Conservation (phyloP, 1,284 basidiomycete genomes). For the Mycena sp. region DNA sequence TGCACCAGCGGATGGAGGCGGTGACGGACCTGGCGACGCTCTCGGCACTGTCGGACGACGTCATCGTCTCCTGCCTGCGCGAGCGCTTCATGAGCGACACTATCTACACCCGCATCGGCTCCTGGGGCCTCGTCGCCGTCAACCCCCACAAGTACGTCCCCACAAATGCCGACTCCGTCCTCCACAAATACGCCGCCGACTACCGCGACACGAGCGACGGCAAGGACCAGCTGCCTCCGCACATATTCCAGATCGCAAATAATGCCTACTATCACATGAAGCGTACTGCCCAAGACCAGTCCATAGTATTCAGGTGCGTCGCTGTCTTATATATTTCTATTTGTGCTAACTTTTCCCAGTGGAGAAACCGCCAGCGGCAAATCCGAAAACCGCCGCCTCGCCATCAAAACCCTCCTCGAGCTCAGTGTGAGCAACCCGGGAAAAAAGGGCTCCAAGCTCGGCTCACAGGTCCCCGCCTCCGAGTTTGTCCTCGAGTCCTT, state of each 20-base stretch:
- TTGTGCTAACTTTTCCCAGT: constrained; percentile 51
- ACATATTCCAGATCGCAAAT: constrained; percentile 91
- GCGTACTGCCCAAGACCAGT: constrained; percentile 93
- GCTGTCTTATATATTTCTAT: not conserved
- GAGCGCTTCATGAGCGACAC: constrained; percentile 88
- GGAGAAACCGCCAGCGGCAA: constrained; percentile 96
- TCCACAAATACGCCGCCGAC: constrained; percentile 86
- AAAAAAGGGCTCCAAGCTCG: constrained; percentile 93
- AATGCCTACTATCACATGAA: constrained; percentile 98
- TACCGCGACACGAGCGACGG: constrained; percentile 72
- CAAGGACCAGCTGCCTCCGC: constrained; percentile 68
- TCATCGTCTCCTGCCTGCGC: constrained; percentile 83
- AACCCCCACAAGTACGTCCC: constrained; percentile 91
- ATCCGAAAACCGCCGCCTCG: constrained; percentile 89
- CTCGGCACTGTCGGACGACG: constrained; percentile 74
- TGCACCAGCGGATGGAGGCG: constrained; percentile 73
- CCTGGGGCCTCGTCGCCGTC: constrained; percentile 79
- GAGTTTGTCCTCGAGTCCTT: constrained; percentile 97
- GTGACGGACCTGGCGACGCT: constrained; percentile 72
- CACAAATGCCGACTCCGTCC: constrained; percentile 81
- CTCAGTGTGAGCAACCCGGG: constrained; percentile 89
- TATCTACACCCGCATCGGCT: constrained; percentile 83
- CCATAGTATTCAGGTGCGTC: constrained; percentile 83
- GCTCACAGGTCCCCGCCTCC: constrained; percentile 87
- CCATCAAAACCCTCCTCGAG: constrained; percentile 90